phyloP scores from a whole-genome alignment of 768 basidiomycete species.

The Boletus edulis region DNA sequence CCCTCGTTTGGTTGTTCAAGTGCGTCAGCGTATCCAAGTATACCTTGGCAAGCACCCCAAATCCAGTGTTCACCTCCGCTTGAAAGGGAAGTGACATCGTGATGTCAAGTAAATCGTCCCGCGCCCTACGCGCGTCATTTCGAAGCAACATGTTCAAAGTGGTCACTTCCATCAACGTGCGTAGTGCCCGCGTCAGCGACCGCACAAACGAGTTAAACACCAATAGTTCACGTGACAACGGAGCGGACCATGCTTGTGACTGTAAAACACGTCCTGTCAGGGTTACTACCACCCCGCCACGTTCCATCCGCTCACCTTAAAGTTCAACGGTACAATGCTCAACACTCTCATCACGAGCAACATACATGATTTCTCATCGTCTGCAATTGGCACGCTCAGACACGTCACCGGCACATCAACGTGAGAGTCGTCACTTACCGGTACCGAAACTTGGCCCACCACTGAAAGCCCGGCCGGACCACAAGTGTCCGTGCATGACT shows the following conservation, averaged over 20 bases:
- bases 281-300: not conserved
- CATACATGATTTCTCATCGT: conserved; percentile 94
- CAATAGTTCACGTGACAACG: conserved; percentile 91
- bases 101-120: conserved; percentile 92
- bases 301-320: conserved; percentile 62
- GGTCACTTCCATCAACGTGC: conserved; percentile 87
- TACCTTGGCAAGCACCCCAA: conserved; percentile 95
- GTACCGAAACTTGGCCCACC: conserved; percentile 95
- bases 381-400: conserved; percentile 38
- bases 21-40: conserved; percentile 92
- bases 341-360: conserved; percentile 94
- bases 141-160: conserved; percentile 92
- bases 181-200: conserved; percentile 84
- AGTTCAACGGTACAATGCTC: conserved; percentile 91
- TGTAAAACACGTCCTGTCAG: conserved; percentile 33
- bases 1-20: conserved; percentile 75
- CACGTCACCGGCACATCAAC: conserved; percentile 23
- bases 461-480: conserved; percentile 85
- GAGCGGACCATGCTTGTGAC: conserved; percentile 93
- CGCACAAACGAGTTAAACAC: conserved; percentile 99
- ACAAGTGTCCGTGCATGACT: conserved; percentile 92
- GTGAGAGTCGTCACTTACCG: conserved; percentile 51
- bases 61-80: conserved; percentile 94
- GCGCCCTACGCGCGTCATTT: conserved; percentile 77
- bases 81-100: conserved; percentile 93